Evolutionary conservation across 1,284 basidiomycete species (phyloP).

Genomic region (Ustilago nuda): DNA sequence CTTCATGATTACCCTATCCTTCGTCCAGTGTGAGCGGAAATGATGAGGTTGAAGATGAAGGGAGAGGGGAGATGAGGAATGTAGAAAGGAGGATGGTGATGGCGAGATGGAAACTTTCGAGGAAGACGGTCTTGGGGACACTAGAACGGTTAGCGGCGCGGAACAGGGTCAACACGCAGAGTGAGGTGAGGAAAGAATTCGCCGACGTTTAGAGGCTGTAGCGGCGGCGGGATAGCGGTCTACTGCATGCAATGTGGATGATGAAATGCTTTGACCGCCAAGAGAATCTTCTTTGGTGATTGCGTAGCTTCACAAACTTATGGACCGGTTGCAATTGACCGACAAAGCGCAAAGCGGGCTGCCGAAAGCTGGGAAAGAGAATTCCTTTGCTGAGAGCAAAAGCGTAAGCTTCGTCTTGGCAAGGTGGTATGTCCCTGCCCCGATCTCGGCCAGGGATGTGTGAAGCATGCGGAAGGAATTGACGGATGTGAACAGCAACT

Average conservation of each 20-base stretch:
- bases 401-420: not conserved
- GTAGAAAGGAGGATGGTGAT: not conserved
- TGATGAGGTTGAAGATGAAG: not conserved
- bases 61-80: not conserved
- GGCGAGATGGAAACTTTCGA: not conserved
- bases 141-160: not conserved
- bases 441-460: not conserved
- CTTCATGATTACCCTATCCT: constrained; percentile 23
- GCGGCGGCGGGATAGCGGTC: not conserved
- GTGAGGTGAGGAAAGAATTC: constrained; percentile 2
- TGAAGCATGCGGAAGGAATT: constrained; percentile 4
- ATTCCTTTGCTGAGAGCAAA: not conserved
- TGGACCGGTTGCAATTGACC: constrained; percentile 1
- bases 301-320: no score
- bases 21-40: not conserved
- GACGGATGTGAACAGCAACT: constrained; percentile 6
- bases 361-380: not conserved
- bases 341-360: not conserved
- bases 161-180: constrained; percentile 9
- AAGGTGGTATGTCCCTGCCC: not conserved
- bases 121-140: not conserved
- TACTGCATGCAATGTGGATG: constrained; percentile 6
- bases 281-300: not conserved
- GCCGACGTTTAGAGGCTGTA: not conserved
- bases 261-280: constrained; percentile 6